Percentiles rank a stretch among this genome's conserved stretches.
phyloP scores from a whole-genome alignment of 495 filamentous ascomycete genomes.

The Daldinia childiae region DNA sequence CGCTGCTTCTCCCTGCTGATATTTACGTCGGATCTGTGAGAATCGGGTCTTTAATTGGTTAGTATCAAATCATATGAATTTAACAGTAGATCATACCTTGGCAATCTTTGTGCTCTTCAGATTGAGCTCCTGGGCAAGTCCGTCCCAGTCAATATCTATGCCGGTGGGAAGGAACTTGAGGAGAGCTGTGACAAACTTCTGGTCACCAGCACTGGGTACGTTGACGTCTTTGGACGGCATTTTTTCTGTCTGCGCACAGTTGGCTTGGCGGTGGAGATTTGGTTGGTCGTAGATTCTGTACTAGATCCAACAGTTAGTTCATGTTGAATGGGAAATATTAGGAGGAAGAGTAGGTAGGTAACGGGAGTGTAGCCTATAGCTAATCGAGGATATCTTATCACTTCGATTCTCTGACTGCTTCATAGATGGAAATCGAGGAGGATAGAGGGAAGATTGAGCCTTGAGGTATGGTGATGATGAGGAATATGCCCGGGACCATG shows the following conservation, averaged over 20 bases:
- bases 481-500: neutral
- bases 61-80: constrained; percentile 1
- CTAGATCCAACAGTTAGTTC: neutral
- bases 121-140: constrained; percentile 21
- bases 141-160: constrained; percentile 30
- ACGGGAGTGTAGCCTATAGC: neutral
- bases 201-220: constrained; percentile 2
- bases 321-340: neutral
- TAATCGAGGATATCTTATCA: neutral
- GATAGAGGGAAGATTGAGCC: neutral
- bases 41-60: constrained; percentile 19
- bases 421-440: neutral
- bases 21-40: constrained; percentile 37
- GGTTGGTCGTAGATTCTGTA: neutral
- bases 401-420: neutral
- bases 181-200: constrained; percentile 29
- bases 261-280: neutral
- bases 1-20: neutral
- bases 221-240: constrained; percentile 8
- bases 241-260: neutral
- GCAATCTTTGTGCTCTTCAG: constrained; percentile 29
- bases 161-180: constrained; percentile 35
- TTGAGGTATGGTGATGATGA: neutral
- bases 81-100: constrained; percentile 12
- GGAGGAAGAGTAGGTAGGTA: neutral